These are phyloP conservation scores for Brasenia schreberi DNA, from an alignment of 164 flowering plant genomes.

Conservation along the genomic window DNA sequence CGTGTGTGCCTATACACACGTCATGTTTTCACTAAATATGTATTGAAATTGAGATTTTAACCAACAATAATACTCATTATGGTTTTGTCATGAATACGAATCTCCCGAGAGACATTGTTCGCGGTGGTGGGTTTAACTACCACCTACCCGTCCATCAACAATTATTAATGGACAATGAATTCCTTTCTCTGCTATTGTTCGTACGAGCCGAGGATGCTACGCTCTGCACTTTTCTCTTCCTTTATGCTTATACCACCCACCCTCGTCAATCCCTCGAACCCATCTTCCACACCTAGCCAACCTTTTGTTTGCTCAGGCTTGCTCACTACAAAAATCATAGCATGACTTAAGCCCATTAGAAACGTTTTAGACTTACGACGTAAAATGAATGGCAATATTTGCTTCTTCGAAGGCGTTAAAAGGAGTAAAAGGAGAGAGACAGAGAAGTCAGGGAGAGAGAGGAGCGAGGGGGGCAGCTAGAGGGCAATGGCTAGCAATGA, in stretches of 20 bases:
- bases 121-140: background rate
- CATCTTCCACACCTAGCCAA: background rate
- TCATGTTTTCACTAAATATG: no score
- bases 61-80: no score
- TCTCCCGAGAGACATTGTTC: background rate
- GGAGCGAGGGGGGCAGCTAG: background rate
- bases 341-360: no score
- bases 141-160: background rate
- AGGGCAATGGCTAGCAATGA: background rate
- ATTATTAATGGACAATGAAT: background rate
- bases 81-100: no score
- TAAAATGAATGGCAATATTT: no score
- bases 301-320: no score
- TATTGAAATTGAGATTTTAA: no score
- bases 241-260: background rate
- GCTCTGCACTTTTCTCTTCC: background rate
- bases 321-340: no score
- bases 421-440: background rate
- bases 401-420: background rate
- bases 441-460: background rate
- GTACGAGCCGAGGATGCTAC: background rate
- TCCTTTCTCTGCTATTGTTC: background rate
- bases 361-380: no score
- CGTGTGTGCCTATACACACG: no score
- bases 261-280: background rate